Percentiles rank a stretch among this genome's conserved stretches.
Evolutionary conservation across 2,329 filamentous ascomycete species (phyloP).

Genomic region (Talaromyces sp.): DNA sequence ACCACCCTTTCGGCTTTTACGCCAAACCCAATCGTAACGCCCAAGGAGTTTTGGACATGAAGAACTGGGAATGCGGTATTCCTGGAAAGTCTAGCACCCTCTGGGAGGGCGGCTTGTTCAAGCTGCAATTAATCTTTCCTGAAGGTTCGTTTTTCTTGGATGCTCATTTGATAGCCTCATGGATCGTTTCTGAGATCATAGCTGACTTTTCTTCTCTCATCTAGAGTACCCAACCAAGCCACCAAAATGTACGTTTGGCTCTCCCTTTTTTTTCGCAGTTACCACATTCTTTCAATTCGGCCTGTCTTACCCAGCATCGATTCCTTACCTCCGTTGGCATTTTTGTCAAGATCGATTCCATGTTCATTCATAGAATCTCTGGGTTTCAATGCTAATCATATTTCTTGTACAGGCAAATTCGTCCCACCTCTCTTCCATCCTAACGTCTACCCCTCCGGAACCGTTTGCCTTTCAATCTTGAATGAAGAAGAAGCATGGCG

Average conservation of each 20-base stretch:
- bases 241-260: slow-evolving; percentile 78
- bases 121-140: slow-evolving; percentile 86
- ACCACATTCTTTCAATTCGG: neutral
- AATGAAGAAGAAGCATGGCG: slow-evolving; percentile 99
- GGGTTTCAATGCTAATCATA: neutral
- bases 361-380: neutral
- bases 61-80: slow-evolving; percentile 94
- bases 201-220: slow-evolving; percentile 23
- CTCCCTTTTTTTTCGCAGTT: neutral
- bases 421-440: slow-evolving; percentile 94
- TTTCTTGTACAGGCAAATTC: slow-evolving; percentile 73
- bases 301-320: neutral
- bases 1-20: slow-evolving; percentile 97
- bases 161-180: neutral
- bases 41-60: slow-evolving; percentile 82
- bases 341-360: neutral
- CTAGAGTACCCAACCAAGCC: slow-evolving; percentile 97
- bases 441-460: slow-evolving; percentile 97
- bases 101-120: slow-evolving; percentile 97
- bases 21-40: slow-evolving; percentile 80
- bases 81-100: slow-evolving; percentile 96
- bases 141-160: slow-evolving; percentile 64
- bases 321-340: neutral
- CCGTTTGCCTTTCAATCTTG: slow-evolving; percentile 92
- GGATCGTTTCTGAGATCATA: neutral